These are phyloP conservation scores for Penicillium pulvis DNA, from an alignment of 495 filamentous ascomycete species.

Conservation along the genomic window DNA sequence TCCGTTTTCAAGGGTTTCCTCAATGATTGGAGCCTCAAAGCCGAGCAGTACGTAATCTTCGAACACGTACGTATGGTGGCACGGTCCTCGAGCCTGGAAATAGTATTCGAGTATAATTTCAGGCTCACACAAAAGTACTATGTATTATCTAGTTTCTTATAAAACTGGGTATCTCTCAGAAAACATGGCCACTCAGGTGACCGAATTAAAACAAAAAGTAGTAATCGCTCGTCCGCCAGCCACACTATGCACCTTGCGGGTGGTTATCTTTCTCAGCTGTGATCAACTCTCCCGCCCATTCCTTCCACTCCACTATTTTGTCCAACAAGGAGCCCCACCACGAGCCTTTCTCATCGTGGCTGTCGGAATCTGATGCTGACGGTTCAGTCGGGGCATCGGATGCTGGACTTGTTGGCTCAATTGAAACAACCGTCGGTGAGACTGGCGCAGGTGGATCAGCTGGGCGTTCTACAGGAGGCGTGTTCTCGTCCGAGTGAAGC, in stretches of 20 bases:
- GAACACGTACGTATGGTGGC: neutral
- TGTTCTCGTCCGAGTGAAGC: conserved; percentile 58
- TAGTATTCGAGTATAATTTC: neutral
- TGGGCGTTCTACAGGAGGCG: conserved; percentile 36
- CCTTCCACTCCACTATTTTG: conserved; percentile 39
- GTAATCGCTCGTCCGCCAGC: neutral
- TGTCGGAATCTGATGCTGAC: conserved; percentile 22
- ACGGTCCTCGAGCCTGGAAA: neutral
- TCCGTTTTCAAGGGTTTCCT: too few relatives aligned
- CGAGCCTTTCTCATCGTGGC: conserved; percentile 29
- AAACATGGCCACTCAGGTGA: conserved; percentile 6
- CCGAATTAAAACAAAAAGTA: conserved; percentile 9
- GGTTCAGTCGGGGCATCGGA: conserved; percentile 13
- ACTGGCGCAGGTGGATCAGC: conserved; percentile 38
- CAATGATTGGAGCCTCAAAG: neutral
- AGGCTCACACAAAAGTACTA: neutral
- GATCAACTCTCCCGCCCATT: conserved; percentile 42
- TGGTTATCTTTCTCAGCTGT: conserved; percentile 40
- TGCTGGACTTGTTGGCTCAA: conserved; percentile 20
- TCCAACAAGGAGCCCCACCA: conserved; percentile 40
- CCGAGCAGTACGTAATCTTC: neutral
- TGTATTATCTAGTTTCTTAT: conserved; percentile 3
- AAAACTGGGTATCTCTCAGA: conserved; percentile 26
- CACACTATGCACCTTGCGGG: conserved; percentile 13
- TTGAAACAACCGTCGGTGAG: conserved; percentile 7